phyloP scores from a whole-genome alignment of 345 rosid species.

The Corchorus capsularis region DNA sequence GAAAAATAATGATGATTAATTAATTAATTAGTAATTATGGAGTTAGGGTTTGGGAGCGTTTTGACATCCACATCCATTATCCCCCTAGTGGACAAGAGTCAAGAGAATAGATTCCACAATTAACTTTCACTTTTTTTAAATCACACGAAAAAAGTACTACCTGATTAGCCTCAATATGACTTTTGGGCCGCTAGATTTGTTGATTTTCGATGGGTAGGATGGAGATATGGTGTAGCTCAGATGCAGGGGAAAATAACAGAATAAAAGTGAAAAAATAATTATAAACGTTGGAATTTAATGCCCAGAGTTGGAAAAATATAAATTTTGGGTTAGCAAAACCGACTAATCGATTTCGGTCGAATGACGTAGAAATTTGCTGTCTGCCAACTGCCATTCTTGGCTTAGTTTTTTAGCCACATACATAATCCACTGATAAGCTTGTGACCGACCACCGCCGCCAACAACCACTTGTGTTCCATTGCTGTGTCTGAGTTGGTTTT shows the following conservation, averaged over 20 bases:
- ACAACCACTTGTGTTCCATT: neutral
- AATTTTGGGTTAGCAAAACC: neutral
- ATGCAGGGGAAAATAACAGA: neutral
- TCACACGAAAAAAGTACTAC: neutral
- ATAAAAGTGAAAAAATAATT: neutral
- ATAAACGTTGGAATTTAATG: neutral
- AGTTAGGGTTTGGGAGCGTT: neutral
- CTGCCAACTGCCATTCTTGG: slow-evolving; percentile 3
- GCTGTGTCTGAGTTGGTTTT: neutral
- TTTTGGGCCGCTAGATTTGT: neutral
- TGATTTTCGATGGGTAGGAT: neutral
- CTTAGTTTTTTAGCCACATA: neutral
- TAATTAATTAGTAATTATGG: too few species aligned
- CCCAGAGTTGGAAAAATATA: too few species aligned
- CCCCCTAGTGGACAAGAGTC: neutral
- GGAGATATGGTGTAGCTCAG: neutral
- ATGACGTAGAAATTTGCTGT: neutral
- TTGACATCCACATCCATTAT: neutral
- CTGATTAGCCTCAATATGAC: neutral
- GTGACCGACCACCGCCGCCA: slow-evolving; percentile 19
- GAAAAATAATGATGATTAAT: too few species aligned
- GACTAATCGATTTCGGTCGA: neutral
- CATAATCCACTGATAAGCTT: neutral
- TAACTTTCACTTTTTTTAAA: neutral
- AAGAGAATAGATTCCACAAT: neutral